These are phyloP conservation scores for Talaromyces adpressus DNA, from an alignment of 495 filamentous ascomycete genomes.

Conservation along the genomic window DNA sequence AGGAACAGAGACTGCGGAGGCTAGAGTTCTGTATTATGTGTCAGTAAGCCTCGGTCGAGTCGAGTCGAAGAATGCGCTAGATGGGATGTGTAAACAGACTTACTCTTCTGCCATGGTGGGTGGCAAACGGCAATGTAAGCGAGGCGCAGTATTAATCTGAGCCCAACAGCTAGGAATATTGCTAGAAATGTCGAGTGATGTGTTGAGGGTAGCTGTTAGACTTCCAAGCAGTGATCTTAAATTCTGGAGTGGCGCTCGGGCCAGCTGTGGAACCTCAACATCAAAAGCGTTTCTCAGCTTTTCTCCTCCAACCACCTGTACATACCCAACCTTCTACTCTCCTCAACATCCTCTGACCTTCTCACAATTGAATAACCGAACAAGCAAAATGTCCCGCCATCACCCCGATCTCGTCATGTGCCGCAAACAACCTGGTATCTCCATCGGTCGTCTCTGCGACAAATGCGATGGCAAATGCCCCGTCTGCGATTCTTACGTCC, in stretches of 20 bases:
- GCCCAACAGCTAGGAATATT: not conserved
- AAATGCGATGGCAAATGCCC: constrained; percentile 99
- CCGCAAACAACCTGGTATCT: constrained; percentile 96
- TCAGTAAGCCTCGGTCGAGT: not conserved
- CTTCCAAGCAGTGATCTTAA: not conserved
- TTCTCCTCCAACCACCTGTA: not conserved
- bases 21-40: constrained; percentile 33
- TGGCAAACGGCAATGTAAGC: not conserved
- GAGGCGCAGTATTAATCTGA: not conserved
- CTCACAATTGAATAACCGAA: no score
- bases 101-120: constrained; percentile 10
- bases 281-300: not conserved
- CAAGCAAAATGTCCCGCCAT: constrained; percentile 35
- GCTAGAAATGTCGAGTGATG: not conserved
- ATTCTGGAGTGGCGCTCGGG: constrained; percentile 11
- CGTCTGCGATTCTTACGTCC: constrained; percentile 97
- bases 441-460: constrained; percentile 98
- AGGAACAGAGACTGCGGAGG: constrained; percentile 60
- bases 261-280: constrained; percentile 16
- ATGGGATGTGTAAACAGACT: not conserved
- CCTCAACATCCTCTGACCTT: no score
- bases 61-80: not conserved
- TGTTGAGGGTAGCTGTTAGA: not conserved
- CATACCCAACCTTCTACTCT: constrained; percentile 18
- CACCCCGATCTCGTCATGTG: constrained; percentile 93